These are phyloP conservation scores for Furcasterigmium sp. DNA, from an alignment of 2,329 filamentous ascomycete species.

Conservation along the genomic window DNA sequence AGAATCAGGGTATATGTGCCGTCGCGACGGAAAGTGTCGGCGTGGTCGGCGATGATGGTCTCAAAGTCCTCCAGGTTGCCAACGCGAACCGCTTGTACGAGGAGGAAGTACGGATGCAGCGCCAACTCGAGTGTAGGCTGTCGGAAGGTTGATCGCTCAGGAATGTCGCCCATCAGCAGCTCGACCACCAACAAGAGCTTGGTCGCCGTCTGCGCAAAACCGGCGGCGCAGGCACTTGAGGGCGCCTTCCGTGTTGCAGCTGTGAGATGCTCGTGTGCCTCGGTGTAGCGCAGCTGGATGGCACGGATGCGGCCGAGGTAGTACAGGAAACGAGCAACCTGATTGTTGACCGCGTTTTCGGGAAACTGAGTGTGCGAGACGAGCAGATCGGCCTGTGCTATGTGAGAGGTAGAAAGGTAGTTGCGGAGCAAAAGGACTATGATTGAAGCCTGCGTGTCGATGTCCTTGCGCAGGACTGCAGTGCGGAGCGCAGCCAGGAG, in stretches of 20 bases:
- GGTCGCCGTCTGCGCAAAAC: conserved; percentile 92
- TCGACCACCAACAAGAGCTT: conserved; percentile 97
- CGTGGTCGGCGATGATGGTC: conserved; percentile 75
- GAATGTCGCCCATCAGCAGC: conserved; percentile 96
- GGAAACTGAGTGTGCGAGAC: conserved; percentile 96
- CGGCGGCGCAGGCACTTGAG: conserved; percentile 79
- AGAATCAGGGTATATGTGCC: conserved; percentile 94
- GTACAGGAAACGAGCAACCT: conserved; percentile 95
- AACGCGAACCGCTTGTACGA: conserved; percentile 94
- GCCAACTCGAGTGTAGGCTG: conserved; percentile 81
- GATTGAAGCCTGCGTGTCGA: conserved; percentile 94
- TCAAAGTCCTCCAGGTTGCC: conserved; percentile 93
- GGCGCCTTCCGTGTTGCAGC: conserved; percentile 94
- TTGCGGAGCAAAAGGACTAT: conserved; percentile 93
- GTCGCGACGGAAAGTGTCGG: conserved; percentile 83
- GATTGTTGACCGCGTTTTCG: conserved; percentile 90
- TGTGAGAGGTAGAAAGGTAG: conserved; percentile 93
- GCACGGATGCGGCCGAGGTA: conserved; percentile 95
- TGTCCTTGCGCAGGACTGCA: conserved; percentile 93
- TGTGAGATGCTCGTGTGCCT: conserved; percentile 89
- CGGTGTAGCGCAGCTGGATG: conserved; percentile 94
- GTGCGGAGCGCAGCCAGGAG: conserved; percentile 86
- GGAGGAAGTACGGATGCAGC: conserved; percentile 85
- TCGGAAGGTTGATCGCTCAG: conserved; percentile 90
- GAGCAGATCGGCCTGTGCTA: conserved; percentile 91